phyloP scores from a whole-genome alignment of 768 basidiomycete species.

The Tylopilus subfusipes region DNA sequence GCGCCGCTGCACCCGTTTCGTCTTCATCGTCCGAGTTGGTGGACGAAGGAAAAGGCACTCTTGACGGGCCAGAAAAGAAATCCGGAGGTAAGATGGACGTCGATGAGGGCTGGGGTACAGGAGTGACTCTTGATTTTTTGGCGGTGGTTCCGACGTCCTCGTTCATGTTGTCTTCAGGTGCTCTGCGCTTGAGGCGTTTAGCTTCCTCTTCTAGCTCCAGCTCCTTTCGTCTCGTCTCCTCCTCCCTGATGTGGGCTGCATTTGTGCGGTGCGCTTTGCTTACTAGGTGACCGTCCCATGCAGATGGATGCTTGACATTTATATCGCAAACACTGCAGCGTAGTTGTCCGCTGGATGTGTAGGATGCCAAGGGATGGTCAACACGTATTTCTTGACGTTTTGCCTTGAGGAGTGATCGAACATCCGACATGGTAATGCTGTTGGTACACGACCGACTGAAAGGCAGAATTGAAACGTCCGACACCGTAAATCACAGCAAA shows the following conservation, averaged over 20 bases:
- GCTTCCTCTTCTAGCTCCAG: constrained; percentile 35
- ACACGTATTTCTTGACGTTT: constrained; percentile 75
- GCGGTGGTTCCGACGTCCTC: constrained; percentile 22
- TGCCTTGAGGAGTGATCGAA: constrained; percentile 77
- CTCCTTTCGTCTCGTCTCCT: constrained; percentile 44
- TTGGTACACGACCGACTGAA: background rate
- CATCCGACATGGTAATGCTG: constrained; percentile 61
- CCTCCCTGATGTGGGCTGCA: constrained; percentile 55
- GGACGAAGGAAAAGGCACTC: constrained; percentile 37
- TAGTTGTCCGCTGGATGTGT: constrained; percentile 62
- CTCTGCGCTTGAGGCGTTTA: constrained; percentile 35
- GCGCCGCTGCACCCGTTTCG: constrained; percentile 22
- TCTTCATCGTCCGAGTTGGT: constrained; percentile 44
- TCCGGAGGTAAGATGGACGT: constrained; percentile 49
- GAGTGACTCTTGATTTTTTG: constrained; percentile 31
- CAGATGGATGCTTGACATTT: constrained; percentile 67
- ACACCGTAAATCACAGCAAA: too few relatives aligned
- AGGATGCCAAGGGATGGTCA: constrained; percentile 69
- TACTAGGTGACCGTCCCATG: constrained; percentile 86
- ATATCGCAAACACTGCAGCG: constrained; percentile 64
- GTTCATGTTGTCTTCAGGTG: constrained; percentile 24
- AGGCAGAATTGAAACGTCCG: background rate
- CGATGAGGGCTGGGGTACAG: constrained; percentile 12
- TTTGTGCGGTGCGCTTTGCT: constrained; percentile 75
- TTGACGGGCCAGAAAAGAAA: constrained; percentile 80